phyloP scores from a whole-genome alignment of 2,329 filamentous ascomycete species.

The Neospermospora avenae region DNA sequence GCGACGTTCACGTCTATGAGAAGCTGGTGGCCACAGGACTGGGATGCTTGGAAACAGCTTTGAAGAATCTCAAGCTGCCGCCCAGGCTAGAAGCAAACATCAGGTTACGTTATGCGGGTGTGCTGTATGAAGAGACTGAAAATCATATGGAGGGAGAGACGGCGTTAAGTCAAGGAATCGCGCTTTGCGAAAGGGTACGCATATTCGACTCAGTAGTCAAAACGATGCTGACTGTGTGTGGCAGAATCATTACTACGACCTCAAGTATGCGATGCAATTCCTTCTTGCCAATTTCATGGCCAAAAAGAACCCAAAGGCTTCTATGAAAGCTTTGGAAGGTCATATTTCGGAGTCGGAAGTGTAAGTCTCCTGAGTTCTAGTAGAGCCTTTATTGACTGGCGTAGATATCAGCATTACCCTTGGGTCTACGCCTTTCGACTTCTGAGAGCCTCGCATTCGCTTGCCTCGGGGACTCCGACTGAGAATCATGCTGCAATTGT shows the following conservation, averaged over 20 bases:
- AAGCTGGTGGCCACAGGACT: constrained; percentile 69
- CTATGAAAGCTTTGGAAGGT: constrained; percentile 67
- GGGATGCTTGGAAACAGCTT: constrained; percentile 66
- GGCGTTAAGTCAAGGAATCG: constrained; percentile 66
- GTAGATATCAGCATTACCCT: constrained; percentile 57
- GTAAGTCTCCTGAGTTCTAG: constrained; percentile 39
- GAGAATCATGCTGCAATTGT: constrained; percentile 64
- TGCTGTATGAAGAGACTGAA: constrained; percentile 71
- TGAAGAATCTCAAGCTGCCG: constrained; percentile 57
- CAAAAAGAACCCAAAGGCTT: constrained; percentile 67
- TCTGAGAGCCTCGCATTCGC: constrained; percentile 65
- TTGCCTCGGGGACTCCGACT: constrained; percentile 56
- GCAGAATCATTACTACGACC: constrained; percentile 56
- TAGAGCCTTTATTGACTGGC: constrained; percentile 4
- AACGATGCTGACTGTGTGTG: constrained; percentile 17
- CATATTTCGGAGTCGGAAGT: constrained; percentile 66
- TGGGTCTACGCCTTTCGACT: constrained; percentile 80
- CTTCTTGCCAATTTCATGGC: constrained; percentile 67
- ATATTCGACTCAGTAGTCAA: constrained; percentile 24
- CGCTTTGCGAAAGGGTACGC: constrained; percentile 61
- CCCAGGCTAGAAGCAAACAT: constrained; percentile 68
- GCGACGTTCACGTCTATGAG: constrained; percentile 62
- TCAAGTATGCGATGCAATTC: constrained; percentile 77
- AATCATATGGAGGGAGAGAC: constrained; percentile 73
- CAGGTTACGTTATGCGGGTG: constrained; percentile 66